Evolutionary conservation across 202 grass and related monocot species (phyloP).

Genomic region (Carex arenaria): DNA sequence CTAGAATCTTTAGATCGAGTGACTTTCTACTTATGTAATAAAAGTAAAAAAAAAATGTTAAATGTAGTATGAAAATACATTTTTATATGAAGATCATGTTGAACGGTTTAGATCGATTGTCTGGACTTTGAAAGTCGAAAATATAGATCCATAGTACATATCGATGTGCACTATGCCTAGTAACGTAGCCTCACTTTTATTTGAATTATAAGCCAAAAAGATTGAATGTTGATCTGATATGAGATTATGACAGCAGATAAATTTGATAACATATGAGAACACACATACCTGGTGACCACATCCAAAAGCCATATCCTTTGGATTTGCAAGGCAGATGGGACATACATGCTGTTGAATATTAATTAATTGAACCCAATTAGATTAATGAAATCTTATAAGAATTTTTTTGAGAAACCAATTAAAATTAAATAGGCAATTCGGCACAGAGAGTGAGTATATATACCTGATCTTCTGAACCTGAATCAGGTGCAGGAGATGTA

Average conservation of each 20-base stretch:
- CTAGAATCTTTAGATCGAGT: too few species aligned
- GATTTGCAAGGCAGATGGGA: conserved; percentile 79
- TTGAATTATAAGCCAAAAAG: conserved; percentile 7
- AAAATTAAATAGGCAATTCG: background rate
- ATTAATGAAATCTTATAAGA: background rate
- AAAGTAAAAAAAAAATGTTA: too few species aligned
- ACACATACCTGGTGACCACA: conserved; percentile 79
- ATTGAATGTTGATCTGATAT: background rate
- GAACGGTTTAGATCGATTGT: too few species aligned
- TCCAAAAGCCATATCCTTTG: conserved; percentile 91
- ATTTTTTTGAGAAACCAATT: background rate
- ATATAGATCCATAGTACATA: too few species aligned
- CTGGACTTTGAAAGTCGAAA: too few species aligned
- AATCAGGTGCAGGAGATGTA: conserved; percentile 40
- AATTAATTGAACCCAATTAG: background rate
- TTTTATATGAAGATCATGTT: too few species aligned
- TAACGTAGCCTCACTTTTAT: background rate
- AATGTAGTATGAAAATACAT: too few species aligned
- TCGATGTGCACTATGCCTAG: too few species aligned
- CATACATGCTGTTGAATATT: conserved; percentile 41
- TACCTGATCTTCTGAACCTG: conserved; percentile 70
- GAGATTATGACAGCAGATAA: conserved; percentile 6
- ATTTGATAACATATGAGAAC: background rate
- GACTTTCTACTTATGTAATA: too few species aligned
- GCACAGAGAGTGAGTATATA: conserved; percentile 19